Percentiles rank a stretch among this genome's conserved stretches.
phyloP scores from a whole-genome alignment of 2,329 filamentous ascomycete species.

The Colletotrichum sp. region DNA sequence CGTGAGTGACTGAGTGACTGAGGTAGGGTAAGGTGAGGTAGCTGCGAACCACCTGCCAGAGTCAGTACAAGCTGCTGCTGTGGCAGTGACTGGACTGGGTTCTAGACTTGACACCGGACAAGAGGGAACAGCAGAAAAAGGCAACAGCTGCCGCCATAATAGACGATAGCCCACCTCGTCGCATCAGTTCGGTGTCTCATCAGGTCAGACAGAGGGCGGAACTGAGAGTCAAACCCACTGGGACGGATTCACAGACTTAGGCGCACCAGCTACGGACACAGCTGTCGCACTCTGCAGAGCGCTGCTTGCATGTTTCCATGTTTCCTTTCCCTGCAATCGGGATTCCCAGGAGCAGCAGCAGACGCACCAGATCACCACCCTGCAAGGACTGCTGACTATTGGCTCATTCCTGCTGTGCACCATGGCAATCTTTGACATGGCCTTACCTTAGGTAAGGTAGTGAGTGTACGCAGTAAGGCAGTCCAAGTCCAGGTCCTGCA shows the following conservation, averaged over 20 bases:
- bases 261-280: background rate
- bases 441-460: background rate
- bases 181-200: background rate
- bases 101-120: background rate
- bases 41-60: background rate
- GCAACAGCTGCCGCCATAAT: background rate
- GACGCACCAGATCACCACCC: background rate
- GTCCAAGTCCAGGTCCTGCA: background rate
- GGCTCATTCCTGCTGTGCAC: background rate
- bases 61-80: background rate
- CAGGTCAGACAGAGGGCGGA: background rate
- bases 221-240: background rate
- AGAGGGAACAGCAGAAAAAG: background rate
- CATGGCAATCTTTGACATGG: background rate
- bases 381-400: background rate
- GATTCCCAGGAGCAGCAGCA: conserved; percentile 1
- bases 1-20: background rate
- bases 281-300: background rate
- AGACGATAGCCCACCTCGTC: background rate
- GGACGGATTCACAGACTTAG: background rate
- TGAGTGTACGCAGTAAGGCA: background rate
- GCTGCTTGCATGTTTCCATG: background rate
- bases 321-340: background rate
- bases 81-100: background rate
- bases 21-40: background rate